These are phyloP conservation scores for Tillandsia fasciculata DNA, from an alignment of 176 grass and related monocot species.

Conservation along the genomic window DNA sequence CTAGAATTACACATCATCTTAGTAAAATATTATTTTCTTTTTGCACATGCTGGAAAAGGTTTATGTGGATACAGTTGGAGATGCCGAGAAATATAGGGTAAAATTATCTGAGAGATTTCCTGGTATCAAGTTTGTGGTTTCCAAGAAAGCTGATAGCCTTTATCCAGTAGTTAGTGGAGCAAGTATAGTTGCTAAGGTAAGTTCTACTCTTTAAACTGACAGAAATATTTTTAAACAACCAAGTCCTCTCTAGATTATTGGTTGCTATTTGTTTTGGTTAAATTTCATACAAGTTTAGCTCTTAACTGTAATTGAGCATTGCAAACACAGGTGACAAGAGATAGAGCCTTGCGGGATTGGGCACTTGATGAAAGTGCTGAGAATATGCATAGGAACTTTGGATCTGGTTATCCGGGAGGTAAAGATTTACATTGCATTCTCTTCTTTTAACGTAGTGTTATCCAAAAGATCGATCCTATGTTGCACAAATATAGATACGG, in stretches of 20 bases:
- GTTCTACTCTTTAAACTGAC: conserved; percentile 5
- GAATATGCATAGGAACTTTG: conserved; percentile 74
- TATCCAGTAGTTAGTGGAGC: conserved; percentile 94
- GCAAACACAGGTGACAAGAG: conserved; percentile 64
- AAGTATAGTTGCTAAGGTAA: conserved; percentile 95
- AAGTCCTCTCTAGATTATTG: background rate
- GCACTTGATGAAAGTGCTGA: conserved; percentile 68
- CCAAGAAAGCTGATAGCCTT: conserved; percentile 92
- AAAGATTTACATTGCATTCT: conserved; percentile 9
- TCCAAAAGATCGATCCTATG: too few relatives aligned
- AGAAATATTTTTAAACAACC: background rate
- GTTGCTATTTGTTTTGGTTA: background rate
- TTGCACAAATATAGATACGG: too few relatives aligned
- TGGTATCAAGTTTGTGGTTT: conserved; percentile 81
- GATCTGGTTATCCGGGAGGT: conserved; percentile 96
- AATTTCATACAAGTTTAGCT: background rate
- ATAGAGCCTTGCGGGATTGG: conserved; percentile 71
- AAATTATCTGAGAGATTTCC: conserved; percentile 85
- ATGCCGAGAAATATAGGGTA: conserved; percentile 78
- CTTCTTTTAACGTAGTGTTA: background rate
- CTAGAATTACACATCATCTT: background rate
- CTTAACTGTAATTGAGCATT: background rate
- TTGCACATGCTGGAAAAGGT: conserved; percentile 38
- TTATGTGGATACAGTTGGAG: conserved; percentile 88
- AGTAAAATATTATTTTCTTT: background rate